A percentile compares a stretch with the other conserved stretches of the same genome.
These are phyloP conservation scores for Plenodomus lindquistii DNA, from an alignment of 2,329 filamentous ascomycete genomes.

Conservation along the genomic window DNA sequence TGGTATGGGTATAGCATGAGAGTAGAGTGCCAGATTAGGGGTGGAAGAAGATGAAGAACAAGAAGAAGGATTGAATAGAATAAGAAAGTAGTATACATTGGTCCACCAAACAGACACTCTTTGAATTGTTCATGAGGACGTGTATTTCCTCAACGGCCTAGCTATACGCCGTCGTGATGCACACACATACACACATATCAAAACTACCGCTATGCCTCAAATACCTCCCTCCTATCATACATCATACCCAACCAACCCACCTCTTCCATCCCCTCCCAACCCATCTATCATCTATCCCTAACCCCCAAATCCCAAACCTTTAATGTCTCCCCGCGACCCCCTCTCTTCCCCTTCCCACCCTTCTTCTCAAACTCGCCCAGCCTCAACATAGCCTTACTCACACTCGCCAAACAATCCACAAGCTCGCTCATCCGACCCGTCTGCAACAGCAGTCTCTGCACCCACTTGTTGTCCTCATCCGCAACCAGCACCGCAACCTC, in stretches of 20 bases:
- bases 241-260: neutral
- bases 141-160: no score
- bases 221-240: no score
- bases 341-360: constrained; percentile 48
- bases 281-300: constrained; percentile 5
- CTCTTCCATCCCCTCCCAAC: neutral
- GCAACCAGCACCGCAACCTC: constrained; percentile 79
- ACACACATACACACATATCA: no score
- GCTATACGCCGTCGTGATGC: no score
- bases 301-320: constrained; percentile 49
- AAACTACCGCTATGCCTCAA: no score
- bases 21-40: no score
- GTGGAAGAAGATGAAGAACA: no score
- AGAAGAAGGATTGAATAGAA: no score
- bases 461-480: constrained; percentile 30
- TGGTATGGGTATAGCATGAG: no score
- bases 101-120: no score
- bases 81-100: no score
- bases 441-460: constrained; percentile 45
- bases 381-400: constrained; percentile 70
- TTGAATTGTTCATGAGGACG: no score
- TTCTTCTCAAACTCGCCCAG: constrained; percentile 48
- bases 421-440: constrained; percentile 51
- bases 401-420: constrained; percentile 68
- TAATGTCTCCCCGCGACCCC: constrained; percentile 47